Conservation (phyloP, 2,329 filamentous ascomycete species). For the Podosphaera xanthii region DNA sequence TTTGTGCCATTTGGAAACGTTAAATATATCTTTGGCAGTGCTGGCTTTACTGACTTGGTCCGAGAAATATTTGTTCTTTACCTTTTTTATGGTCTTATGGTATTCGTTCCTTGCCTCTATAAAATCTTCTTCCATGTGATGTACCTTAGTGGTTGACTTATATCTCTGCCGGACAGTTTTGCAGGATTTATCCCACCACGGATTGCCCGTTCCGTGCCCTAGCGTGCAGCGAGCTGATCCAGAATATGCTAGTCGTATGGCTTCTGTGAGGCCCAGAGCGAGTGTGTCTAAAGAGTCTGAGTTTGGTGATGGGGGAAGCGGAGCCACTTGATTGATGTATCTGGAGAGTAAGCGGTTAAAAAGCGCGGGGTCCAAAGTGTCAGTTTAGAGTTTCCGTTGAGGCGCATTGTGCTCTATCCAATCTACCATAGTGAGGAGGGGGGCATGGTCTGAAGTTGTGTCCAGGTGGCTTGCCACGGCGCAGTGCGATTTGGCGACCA, state of each 20-base stretch:
- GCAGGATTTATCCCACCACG: not conserved
- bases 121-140: not conserved
- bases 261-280: not conserved
- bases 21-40: not conserved
- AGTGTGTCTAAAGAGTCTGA: not conserved
- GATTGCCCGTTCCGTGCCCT: not conserved
- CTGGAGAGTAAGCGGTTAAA: not conserved
- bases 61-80: not conserved
- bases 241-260: not conserved
- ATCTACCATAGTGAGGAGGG: not conserved
- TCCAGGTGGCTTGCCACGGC: not conserved
- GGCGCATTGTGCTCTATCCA: not conserved
- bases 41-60: not conserved
- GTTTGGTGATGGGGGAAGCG: not conserved
- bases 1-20: not conserved
- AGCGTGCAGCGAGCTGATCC: not conserved
- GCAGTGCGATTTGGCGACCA: not conserved
- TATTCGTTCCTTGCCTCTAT: not conserved
- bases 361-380: not conserved
- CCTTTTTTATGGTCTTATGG: not conserved
- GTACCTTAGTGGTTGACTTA: not conserved
- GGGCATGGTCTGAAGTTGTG: not conserved
- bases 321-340: not conserved
- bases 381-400: not conserved
- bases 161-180: not conserved